phyloP scores from a whole-genome alignment of 1,284 basidiomycete species.

The Malassezia nana region DNA sequence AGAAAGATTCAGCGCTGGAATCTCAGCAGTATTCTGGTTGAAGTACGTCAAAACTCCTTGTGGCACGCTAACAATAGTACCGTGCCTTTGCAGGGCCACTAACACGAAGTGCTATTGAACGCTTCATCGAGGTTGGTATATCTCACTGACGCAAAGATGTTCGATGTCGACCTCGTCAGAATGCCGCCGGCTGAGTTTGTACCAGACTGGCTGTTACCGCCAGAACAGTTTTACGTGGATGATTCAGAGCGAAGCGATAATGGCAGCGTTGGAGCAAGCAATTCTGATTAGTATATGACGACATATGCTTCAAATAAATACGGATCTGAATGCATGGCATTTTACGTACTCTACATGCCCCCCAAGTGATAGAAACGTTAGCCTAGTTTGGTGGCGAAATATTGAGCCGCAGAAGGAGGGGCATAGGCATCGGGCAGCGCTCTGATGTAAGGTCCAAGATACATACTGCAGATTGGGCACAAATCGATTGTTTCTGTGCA shows the following conservation, averaged over 20 bases:
- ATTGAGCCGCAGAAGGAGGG: conserved; percentile 23
- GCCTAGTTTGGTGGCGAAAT: conserved; percentile 20
- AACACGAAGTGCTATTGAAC: conserved; percentile 34
- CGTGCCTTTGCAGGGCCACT: conserved; percentile 37
- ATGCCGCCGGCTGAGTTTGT: conserved; percentile 24
- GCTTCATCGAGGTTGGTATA: conserved; percentile 32
- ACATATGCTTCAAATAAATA: no score
- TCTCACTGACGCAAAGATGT: conserved; percentile 21
- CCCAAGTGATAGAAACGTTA: no score
- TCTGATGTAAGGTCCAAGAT: neutral
- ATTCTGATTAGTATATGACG: neutral
- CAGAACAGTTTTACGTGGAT: conserved; percentile 24
- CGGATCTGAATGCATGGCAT: neutral
- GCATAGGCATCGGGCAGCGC: conserved; percentile 21
- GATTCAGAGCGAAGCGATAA: conserved; percentile 22
- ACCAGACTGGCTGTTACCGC: conserved; percentile 30
- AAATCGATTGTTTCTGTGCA: conserved; percentile 53
- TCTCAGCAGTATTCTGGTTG: conserved; percentile 40
- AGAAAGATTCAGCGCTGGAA: conserved; percentile 43
- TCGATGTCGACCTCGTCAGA: conserved; percentile 40
- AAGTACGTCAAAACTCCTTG: neutral
- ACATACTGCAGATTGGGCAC: conserved; percentile 35
- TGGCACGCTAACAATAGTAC: conserved; percentile 20
- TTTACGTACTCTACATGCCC: no score
- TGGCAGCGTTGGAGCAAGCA: neutral